Evolutionary conservation across 352 stramenopile species (phyloP).

Genomic region (Phytopythium boreale): DNA sequence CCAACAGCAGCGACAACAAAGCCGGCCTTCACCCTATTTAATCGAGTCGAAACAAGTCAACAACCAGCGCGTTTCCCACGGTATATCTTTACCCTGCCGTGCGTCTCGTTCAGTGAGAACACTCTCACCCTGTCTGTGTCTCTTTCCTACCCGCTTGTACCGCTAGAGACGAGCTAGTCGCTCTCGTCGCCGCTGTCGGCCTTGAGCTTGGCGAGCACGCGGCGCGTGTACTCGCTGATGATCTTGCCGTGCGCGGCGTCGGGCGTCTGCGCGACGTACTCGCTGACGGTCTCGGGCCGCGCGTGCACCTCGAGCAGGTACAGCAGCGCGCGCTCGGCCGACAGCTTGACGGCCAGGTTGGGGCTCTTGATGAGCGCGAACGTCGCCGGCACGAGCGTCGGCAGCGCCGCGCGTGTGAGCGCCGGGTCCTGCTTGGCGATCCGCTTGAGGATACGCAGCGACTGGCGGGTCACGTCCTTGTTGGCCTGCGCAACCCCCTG

Average conservation of each 20-base stretch:
- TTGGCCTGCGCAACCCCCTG: constrained; percentile 62
- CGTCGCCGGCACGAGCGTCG: constrained; percentile 64
- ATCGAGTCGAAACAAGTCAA: background rate
- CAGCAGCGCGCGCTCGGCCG: constrained; percentile 79
- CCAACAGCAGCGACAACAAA: no score
- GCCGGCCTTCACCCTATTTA: background rate
- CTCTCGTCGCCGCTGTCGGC: constrained; percentile 82
- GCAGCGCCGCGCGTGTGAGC: constrained; percentile 47
- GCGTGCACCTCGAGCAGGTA: constrained; percentile 87
- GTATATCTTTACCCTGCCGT: background rate
- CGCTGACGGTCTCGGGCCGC: constrained; percentile 70
- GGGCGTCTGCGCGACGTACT: constrained; percentile 48
- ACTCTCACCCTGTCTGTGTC: background rate
- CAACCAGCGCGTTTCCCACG: background rate
- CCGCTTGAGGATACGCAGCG: constrained; percentile 71
- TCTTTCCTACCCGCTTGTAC: background rate
- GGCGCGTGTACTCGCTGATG: constrained; percentile 84
- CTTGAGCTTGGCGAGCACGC: constrained; percentile 87
- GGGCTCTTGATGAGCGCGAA: constrained; percentile 88
- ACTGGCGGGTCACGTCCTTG: constrained; percentile 78
- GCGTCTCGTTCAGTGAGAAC: background rate
- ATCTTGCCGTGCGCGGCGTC: constrained; percentile 71
- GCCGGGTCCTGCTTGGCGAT: constrained; percentile 67
- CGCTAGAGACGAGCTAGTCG: constrained; percentile 28
- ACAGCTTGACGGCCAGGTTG: constrained; percentile 87